Conservation (phyloP, 306 rosid genomes). For the Ochetophila trinervis region DNA sequence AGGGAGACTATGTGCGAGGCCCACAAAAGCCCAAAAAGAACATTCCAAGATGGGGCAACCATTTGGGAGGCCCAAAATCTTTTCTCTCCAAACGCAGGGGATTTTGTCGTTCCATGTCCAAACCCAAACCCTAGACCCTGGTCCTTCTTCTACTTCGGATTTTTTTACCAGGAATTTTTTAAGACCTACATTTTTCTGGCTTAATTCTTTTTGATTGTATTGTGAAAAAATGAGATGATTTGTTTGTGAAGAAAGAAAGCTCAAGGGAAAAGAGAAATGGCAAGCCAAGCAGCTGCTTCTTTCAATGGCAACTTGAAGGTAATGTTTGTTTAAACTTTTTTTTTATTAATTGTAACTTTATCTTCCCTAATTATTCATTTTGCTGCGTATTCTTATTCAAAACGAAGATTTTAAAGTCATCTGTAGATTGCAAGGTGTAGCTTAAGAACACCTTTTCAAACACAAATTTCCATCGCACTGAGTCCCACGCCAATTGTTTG, state of each 20-base stretch:
- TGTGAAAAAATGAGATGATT: conserved; percentile 11
- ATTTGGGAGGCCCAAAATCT: too few relatives aligned
- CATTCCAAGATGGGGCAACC: too few relatives aligned
- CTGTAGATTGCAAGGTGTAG: neutral
- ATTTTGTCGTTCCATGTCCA: neutral
- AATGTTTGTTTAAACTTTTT: neutral
- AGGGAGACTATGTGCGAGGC: too few relatives aligned
- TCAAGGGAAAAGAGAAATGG: conserved; percentile 30
- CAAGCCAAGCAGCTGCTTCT: conserved; percentile 38
- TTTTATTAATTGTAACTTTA: neutral
- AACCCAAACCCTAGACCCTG: conserved; percentile 4
- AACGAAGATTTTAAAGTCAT: neutral
- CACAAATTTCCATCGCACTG: neutral
- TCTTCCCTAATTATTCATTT: neutral
- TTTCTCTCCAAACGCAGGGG: too few relatives aligned
- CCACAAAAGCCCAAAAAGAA: too few relatives aligned
- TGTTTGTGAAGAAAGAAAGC: conserved; percentile 5
- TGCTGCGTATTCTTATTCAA: neutral
- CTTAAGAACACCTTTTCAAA: neutral
- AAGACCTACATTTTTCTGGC: neutral
- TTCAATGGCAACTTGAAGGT: conserved; percentile 51
- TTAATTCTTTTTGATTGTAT: neutral
- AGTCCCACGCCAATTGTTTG: conserved; percentile 19
- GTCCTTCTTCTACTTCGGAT: neutral
- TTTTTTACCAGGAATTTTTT: neutral